Conservation (phyloP, 768 basidiomycete genomes). For the Psilocybe cyanescens region DNA sequence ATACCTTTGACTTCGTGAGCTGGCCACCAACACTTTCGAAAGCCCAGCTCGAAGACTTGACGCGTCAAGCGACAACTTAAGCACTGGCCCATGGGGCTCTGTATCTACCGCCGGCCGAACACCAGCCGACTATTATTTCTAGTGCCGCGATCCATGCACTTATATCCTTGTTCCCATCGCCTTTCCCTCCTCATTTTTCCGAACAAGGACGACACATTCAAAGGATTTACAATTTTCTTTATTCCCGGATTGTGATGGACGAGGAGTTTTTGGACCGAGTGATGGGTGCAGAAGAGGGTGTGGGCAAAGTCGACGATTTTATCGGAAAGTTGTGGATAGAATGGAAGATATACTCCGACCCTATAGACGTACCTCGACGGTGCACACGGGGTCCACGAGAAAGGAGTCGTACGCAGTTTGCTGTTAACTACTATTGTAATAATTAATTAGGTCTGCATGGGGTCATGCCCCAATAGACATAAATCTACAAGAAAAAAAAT, state of each 20-base stretch:
- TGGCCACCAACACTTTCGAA: slow-evolving; percentile 81
- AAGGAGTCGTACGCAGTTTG: no score
- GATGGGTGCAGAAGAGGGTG: slow-evolving; percentile 80
- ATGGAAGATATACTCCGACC: no score
- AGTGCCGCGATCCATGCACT: slow-evolving; percentile 91
- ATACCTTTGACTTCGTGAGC: slow-evolving; percentile 47
- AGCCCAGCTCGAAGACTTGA: slow-evolving; percentile 60
- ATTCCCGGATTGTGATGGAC: slow-evolving; percentile 82
- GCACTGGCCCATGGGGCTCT: slow-evolving; percentile 84
- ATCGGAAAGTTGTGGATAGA: slow-evolving; percentile 79
- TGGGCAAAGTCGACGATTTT: slow-evolving; percentile 85
- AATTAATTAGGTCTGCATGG: no score
- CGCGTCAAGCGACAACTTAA: slow-evolving; percentile 74
- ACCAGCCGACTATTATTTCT: slow-evolving; percentile 49
- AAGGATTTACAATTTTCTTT: slow-evolving; percentile 80
- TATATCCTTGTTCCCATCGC: slow-evolving; percentile 84
- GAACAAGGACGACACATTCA: slow-evolving; percentile 69
- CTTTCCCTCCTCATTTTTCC: slow-evolving; percentile 79
- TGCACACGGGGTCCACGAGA: no score
- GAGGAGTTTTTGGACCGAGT: slow-evolving; percentile 78
- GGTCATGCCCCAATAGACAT: no score
- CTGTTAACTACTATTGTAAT: no score
- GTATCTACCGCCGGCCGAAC: slow-evolving; percentile 66
- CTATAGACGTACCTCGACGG: no score
- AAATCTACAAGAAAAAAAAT: no score